Base-by-base conservation (phyloP, 768 basidiomycete species). In the Boletus vermiculosoides region DNA sequence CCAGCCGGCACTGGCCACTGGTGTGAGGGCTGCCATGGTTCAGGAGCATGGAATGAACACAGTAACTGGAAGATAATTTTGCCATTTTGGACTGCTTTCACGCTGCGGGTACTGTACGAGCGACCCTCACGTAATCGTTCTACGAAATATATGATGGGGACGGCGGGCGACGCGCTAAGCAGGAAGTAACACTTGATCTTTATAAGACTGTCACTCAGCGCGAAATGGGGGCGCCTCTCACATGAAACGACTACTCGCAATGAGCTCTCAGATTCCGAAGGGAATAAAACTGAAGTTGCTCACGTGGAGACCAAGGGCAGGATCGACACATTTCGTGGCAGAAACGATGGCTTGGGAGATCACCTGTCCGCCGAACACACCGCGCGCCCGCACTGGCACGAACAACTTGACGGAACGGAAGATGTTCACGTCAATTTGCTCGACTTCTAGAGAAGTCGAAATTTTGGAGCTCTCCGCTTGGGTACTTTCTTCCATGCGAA, bases 311-410 rank as follows among this genome's bases (percentile, higher is more conserved):
- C 80, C 81, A 69, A 81, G 90, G 16, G 73, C 77, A 12, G 84
- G 76, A 44, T 83, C 75, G 0, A 94, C 88, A 51, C 85, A 84
- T 57, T 85, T 86, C 15, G 89, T 91, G 1, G 92, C 92, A 3
- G 89, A 82, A 13, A 91, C 87, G 30, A 94, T 74, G 5, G 91
- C 92, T 66, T 94, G 92, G 37, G 88, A 91, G 61, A 94, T 92
- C 55, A 94, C 92, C 71, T 93, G 90, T 76, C 92, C 92, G 58
- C 92, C 92, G 64, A 90, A 94, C 15, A 91, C 90, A 16, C 91
- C 90, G 47, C 92, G 78, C 16, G 81, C 80, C 18, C 77, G 73
- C 9, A 70, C 60, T 0, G 88, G 90, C n/a, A 83, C 46, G 76
- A 80, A 86, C 2, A 93, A 76, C 1, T 82, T 84, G 64, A 86